phyloP scores from a whole-genome alignment of 768 basidiomycete genomes.

The Termitomyces sp. region DNA sequence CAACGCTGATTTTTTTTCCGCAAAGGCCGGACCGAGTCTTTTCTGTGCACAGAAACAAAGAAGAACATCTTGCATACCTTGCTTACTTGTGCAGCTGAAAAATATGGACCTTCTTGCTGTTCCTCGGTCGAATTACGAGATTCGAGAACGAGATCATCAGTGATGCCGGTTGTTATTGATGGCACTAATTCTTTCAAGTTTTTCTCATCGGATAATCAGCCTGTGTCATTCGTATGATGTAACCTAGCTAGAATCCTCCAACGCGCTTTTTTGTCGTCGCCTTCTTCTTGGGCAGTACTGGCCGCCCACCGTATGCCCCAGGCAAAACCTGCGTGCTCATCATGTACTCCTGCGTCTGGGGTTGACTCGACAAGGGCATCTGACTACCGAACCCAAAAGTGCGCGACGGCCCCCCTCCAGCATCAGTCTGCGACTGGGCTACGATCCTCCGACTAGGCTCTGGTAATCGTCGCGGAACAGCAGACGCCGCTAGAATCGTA shows the following conservation, averaged over 20 bases:
- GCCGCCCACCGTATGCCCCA: constrained; percentile 66
- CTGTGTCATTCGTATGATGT: not conserved
- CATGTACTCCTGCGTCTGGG: constrained; percentile 35
- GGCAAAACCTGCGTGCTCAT: constrained; percentile 68
- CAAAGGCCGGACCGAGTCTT: not conserved
- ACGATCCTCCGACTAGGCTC: constrained; percentile 6
- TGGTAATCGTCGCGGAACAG: constrained; percentile 14
- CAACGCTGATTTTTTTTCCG: not conserved
- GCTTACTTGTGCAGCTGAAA: not conserved
- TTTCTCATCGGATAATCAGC: not conserved
- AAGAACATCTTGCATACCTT: not conserved
- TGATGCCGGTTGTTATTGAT: not conserved
- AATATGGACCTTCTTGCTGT: not conserved
- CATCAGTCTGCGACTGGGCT: constrained; percentile 12
- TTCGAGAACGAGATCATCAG: not conserved
- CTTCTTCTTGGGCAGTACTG: constrained; percentile 46
- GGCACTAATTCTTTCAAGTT: not conserved
- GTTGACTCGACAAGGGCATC: not conserved
- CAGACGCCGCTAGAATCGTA: constrained; percentile 26
- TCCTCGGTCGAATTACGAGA: not conserved
- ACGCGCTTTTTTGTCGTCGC: constrained; percentile 53
- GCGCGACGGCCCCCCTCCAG: constrained; percentile 1
- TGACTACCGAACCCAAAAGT: constrained; percentile 10
- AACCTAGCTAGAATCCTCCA: constrained; percentile 58
- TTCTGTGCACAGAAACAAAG: not conserved